phyloP scores from a whole-genome alignment of 116 monocot genomes.

The Trichopus zeylanicus region DNA sequence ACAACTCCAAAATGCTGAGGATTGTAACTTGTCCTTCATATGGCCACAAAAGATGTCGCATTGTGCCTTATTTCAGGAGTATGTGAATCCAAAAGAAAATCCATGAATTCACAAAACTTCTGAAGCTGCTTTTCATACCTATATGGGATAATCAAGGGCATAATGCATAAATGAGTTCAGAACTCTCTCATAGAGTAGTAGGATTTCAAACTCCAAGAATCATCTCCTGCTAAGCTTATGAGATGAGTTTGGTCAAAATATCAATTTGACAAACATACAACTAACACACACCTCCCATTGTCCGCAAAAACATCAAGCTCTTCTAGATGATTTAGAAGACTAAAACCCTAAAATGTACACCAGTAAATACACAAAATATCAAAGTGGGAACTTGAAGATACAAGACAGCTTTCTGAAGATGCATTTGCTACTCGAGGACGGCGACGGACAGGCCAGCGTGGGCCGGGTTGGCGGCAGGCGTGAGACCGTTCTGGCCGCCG shows the following conservation, averaged over 20 bases:
- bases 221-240: too few species aligned
- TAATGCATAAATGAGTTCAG: too few species aligned
- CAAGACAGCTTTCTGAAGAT: constrained; percentile 76
- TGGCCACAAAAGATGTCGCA: constrained; percentile 20
- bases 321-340: too few species aligned
- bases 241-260: too few species aligned
- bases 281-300: too few species aligned
- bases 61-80: constrained; percentile 59
- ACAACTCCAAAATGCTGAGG: constrained; percentile 68
- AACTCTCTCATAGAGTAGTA: too few species aligned
- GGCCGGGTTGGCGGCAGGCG: constrained; percentile 91
- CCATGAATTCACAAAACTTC: constrained; percentile 73
- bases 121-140: constrained; percentile 84
- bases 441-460: constrained; percentile 81
- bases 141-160: too few species aligned
- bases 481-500: constrained; percentile 90
- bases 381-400: constrained; percentile 86
- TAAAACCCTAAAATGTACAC: too few species aligned
- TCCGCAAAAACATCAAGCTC: too few species aligned
- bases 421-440: constrained; percentile 73
- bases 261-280: too few species aligned
- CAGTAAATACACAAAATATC: constrained; percentile 94
- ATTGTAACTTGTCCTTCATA: constrained; percentile 65
- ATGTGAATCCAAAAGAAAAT: constrained; percentile 63
- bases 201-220: too few species aligned